phyloP scores from a whole-genome alignment of 164 flowering plant genomes.

The Magnolia changhungtana region DNA sequence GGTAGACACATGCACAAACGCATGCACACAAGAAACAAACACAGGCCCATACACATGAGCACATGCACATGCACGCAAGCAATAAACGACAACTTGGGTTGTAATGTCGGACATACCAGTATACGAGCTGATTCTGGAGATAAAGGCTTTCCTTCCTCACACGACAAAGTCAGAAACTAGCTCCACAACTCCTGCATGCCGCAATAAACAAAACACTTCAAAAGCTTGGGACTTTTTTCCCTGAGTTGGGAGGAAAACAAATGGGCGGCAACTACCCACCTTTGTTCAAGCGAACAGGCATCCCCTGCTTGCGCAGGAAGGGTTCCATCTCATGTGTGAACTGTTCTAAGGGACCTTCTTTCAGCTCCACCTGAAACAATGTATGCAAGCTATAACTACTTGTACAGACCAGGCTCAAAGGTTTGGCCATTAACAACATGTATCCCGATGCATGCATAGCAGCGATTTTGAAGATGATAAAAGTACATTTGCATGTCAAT shows the following conservation, averaged over 20 bases:
- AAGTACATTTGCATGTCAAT: no score
- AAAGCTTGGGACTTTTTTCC: background rate
- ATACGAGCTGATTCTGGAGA: slow-evolving; percentile 91
- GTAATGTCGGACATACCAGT: slow-evolving; percentile 50
- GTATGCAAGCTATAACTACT: background rate
- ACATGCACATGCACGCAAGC: no score
- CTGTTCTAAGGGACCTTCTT: slow-evolving; percentile 86
- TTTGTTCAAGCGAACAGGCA: slow-evolving; percentile 94
- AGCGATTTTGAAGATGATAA: no score
- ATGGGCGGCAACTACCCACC: slow-evolving; percentile 30
- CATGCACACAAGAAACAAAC: no score
- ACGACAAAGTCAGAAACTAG: slow-evolving; percentile 81
- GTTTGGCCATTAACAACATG: no score
- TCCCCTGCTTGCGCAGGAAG: slow-evolving; percentile 87
- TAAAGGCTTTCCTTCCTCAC: slow-evolving; percentile 84
- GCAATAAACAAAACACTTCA: background rate
- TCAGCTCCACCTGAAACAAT: slow-evolving; percentile 68
- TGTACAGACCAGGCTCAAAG: background rate
- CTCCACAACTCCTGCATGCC: slow-evolving; percentile 71
- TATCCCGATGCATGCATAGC: no score
- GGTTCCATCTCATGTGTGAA: slow-evolving; percentile 99
- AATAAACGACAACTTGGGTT: background rate
- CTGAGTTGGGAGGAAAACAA: slow-evolving; percentile 2
- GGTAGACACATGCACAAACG: no score
- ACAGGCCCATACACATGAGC: no score